Percentiles rank a stretch among this genome's conserved stretches.
Evolutionary conservation across 768 basidiomycete species (phyloP).

Genomic region (Podaxis mareebaensis): DNA sequence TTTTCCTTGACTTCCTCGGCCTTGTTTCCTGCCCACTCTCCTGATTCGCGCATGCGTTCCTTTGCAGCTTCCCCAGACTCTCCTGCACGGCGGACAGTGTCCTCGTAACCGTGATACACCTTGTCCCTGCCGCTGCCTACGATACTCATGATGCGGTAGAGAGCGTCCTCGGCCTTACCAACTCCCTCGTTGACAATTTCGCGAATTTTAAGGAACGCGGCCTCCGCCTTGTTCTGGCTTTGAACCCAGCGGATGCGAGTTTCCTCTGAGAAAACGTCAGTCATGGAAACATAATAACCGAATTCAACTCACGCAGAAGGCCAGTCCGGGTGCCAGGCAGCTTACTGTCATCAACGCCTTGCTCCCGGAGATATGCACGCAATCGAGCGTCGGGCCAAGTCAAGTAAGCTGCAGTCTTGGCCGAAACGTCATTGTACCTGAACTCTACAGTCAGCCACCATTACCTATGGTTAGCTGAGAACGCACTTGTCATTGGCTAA

Average conservation of each 20-base stretch:
- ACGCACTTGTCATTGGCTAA: conserved; percentile 70
- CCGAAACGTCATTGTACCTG: conserved; percentile 52
- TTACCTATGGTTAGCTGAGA: not conserved
- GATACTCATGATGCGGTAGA: conserved; percentile 48
- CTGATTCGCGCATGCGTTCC: not conserved
- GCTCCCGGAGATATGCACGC: conserved; percentile 82
- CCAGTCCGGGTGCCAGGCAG: conserved; percentile 68
- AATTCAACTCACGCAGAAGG: conserved; percentile 61
- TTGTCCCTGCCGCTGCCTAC: conserved; percentile 44
- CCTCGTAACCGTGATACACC: conserved; percentile 25
- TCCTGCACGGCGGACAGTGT: conserved; percentile 7
- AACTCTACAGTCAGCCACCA: not conserved
- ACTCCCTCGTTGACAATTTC: conserved; percentile 69
- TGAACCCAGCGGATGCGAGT: conserved; percentile 80
- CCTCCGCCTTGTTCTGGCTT: conserved; percentile 54
- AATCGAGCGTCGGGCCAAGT: conserved; percentile 93
- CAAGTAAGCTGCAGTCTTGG: conserved; percentile 63
- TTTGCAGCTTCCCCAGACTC: not conserved
- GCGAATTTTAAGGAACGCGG: conserved; percentile 58
- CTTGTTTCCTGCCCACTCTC: not conserved
- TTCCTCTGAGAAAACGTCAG: conserved; percentile 50
- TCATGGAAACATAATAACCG: not conserved
- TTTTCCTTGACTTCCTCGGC: conserved; percentile 1
- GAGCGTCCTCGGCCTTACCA: conserved; percentile 74
- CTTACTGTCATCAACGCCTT: conserved; percentile 68